phyloP scores from a whole-genome alignment of 768 basidiomycete species.

The Leccinellum rugosiceps region DNA sequence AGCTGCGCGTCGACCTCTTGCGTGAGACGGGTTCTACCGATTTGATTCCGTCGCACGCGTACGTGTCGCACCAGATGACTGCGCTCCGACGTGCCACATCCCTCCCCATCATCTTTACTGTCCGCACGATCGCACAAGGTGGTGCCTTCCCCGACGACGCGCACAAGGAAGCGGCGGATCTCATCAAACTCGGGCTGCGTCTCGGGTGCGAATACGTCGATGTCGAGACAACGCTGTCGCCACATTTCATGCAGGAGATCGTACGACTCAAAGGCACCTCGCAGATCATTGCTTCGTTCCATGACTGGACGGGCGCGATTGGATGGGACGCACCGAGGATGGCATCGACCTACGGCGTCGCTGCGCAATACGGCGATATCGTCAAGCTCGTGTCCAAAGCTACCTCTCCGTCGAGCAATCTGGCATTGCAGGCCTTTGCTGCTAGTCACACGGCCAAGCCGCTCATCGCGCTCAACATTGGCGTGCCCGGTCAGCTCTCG shows the following conservation, averaged over 20 bases:
- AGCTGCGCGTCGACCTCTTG: constrained; percentile 91
- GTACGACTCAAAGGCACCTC: constrained; percentile 63
- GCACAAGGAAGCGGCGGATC: constrained; percentile 64
- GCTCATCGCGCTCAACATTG: constrained; percentile 94
- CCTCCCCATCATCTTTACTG: constrained; percentile 90
- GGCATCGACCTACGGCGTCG: constrained; percentile 66
- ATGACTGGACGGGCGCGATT: constrained; percentile 87
- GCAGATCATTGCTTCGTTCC: constrained; percentile 89
- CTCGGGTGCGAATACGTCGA: constrained; percentile 92
- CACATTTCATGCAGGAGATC: constrained; percentile 58
- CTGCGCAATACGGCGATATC: constrained; percentile 74
- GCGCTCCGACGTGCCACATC: constrained; percentile 70
- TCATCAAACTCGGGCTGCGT: constrained; percentile 75
- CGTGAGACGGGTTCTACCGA: constrained; percentile 47
- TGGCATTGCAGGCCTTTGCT: constrained; percentile 72
- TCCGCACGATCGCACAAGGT: constrained; percentile 84
- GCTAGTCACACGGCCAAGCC: constrained; percentile 62
- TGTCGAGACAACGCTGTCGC: constrained; percentile 77
- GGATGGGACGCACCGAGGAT: constrained; percentile 72
- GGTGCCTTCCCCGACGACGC: constrained; percentile 86
- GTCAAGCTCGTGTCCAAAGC: constrained; percentile 93
- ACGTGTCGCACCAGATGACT: constrained; percentile 79
- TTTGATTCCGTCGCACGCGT: constrained; percentile 61
- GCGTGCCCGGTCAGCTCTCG: constrained; percentile 82
- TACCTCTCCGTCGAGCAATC: constrained; percentile 69